Base-by-base conservation (phyloP, 495 filamentous ascomycete genomes). In the Penicillium robsamsonii region DNA sequence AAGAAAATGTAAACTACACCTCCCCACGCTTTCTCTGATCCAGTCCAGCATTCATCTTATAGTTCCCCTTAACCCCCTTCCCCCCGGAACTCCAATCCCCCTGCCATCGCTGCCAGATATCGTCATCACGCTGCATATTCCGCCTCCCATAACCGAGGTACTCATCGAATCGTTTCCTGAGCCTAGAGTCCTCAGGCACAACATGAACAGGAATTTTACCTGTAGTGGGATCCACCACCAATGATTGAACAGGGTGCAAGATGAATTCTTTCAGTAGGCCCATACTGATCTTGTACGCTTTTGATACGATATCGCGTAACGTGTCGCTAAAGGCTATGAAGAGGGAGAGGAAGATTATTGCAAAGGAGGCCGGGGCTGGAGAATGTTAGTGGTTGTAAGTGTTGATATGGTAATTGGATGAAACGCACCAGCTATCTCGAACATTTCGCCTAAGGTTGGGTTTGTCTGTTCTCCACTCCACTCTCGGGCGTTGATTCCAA, bases 401-500 rank as follows among this genome's bases (percentile, higher is more conserved):
- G 4, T 13, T 8, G 3, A 30, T 27, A 27, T 17, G 7, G 4
- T 27, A 17, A 29, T 22, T 5, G n/a, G 22, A 45, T 9, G 17
- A 15, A 22, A 25, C 31, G 1, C 64, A 71, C 71, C 69, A 22
- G 73, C 69, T 25, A 78, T 73, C 8, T 60, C 58, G 20, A 77
- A 56, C 63, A 79, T 77, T 12, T 58, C 46, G 31, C 41, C 57
- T 17, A 77, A 33, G 2, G 67, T 59, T 1, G 67, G 63, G 25
- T 76, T 75, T 1, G 49, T 52, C 4, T 57, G 37, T 29, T 52
- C 68, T 9, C 78, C 81, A 54, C 76, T 80, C 85, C 85, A 88
- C 70, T 88, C 84, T 25, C 74, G 69, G 11, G 81, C 78, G 54
- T 88, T 87, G 71, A 88, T 84, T 22, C 85, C 85, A 51, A 87